A percentile compares a stretch with the other conserved stretches of the same genome.
Conservation (phyloP, 768 basidiomycete genomes). For the Leccinellum albellum region DNA sequence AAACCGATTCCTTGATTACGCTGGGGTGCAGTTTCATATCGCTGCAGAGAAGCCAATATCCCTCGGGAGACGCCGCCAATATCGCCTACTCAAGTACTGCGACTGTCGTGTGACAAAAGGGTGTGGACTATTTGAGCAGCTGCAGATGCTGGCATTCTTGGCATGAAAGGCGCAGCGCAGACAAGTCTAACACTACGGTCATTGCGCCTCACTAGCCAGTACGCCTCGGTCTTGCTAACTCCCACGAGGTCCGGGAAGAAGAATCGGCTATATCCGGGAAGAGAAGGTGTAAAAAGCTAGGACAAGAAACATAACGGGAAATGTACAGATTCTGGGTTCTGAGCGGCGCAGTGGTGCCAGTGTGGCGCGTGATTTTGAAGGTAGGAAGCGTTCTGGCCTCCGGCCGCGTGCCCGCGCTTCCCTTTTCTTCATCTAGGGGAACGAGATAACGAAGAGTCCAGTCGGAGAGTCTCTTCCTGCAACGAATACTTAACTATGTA, state of each 20-base stretch:
- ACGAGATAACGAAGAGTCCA: neutral
- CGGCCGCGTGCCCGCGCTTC: neutral
- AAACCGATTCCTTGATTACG: neutral
- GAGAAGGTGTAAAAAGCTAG: neutral
- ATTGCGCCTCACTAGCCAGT: neutral
- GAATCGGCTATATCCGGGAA: too few relatives aligned
- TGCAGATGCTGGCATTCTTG: neutral
- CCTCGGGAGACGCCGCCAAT: neutral
- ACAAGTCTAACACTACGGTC: neutral
- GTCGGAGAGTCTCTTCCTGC: neutral
- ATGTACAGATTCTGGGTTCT: neutral
- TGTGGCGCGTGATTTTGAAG: neutral
- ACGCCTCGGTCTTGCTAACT: neutral
- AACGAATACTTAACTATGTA: neutral
- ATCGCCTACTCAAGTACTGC: neutral
- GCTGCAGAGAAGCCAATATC: neutral
- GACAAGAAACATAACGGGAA: neutral
- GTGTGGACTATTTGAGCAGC: neutral
- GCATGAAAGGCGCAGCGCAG: neutral
- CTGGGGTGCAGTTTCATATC: neutral
- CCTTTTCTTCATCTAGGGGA: neutral
- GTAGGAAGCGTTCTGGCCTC: neutral
- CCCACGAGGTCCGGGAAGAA: too few relatives aligned
- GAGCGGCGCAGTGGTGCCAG: neutral
- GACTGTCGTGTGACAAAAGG: neutral